Evolutionary conservation across 331 rosid species (phyloP).

Genomic region (Rhamnella rubrinervis): DNA sequence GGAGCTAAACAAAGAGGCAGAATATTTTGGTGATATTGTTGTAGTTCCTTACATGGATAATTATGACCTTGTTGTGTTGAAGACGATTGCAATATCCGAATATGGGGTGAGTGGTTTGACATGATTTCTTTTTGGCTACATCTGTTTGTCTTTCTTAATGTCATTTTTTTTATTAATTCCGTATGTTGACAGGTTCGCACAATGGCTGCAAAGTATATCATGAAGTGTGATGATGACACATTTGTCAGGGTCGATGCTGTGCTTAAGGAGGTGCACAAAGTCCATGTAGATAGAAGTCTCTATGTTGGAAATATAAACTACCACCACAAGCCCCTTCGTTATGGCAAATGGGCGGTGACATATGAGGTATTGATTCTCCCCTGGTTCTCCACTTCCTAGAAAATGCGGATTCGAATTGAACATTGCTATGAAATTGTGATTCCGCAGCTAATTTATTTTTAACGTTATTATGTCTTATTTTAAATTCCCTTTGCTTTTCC

Average conservation of each 20-base stretch:
- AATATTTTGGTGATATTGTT: slow-evolving; percentile 83
- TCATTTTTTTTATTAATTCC: slow-evolving; percentile 3
- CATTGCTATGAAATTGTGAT: background rate
- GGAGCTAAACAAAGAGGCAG: slow-evolving; percentile 85
- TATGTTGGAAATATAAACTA: slow-evolving; percentile 90
- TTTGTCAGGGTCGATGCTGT: slow-evolving; percentile 87
- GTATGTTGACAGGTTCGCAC: slow-evolving; percentile 57
- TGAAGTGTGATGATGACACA: slow-evolving; percentile 97
- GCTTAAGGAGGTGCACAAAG: slow-evolving; percentile 56
- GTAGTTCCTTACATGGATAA: slow-evolving; percentile 94
- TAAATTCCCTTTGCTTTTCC: background rate
- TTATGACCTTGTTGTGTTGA: slow-evolving; percentile 93
- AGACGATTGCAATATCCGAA: slow-evolving; percentile 93
- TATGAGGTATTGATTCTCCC: slow-evolving; percentile 59
- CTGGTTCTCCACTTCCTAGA: background rate
- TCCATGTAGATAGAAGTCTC: slow-evolving; percentile 48
- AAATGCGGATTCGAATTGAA: background rate
- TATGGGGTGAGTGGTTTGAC: slow-evolving; percentile 73
- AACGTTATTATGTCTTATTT: background rate
- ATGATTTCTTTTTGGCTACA: slow-evolving; percentile 17
- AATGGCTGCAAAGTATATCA: slow-evolving; percentile 66
- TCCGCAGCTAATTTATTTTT: background rate
- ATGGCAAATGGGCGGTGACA: slow-evolving; percentile 98
- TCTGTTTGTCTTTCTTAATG: slow-evolving; percentile 12
- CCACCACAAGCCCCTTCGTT: slow-evolving; percentile 80